These are phyloP conservation scores for Termitomyces sp. DNA, from an alignment of 768 basidiomycete genomes.

Conservation along the genomic window DNA sequence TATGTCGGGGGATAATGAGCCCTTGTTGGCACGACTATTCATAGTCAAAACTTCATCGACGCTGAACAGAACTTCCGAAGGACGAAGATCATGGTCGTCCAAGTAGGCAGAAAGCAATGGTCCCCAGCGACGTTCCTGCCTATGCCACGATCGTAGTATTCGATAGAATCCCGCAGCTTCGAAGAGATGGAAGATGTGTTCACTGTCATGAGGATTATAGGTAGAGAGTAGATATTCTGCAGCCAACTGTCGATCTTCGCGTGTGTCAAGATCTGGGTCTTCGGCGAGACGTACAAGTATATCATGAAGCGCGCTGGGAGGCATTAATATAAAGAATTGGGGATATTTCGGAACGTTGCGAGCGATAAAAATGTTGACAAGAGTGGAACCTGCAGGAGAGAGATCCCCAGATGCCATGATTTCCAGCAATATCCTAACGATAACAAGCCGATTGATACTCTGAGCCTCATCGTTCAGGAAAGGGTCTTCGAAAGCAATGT, in stretches of 20 bases:
- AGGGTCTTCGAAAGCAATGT: slow-evolving; percentile 91
- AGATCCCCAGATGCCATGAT: slow-evolving; percentile 54
- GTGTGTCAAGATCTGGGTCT: slow-evolving; percentile 69
- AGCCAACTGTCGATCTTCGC: slow-evolving; percentile 93
- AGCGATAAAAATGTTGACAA: slow-evolving; percentile 93
- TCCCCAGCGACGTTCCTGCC: slow-evolving; percentile 71
- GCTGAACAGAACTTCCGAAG: slow-evolving; percentile 57
- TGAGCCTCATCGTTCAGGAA: slow-evolving; percentile 78
- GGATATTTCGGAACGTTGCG: slow-evolving; percentile 96
- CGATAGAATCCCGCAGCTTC: slow-evolving; percentile 85
- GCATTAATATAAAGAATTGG: slow-evolving; percentile 63
- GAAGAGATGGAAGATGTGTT: slow-evolving; percentile 63
- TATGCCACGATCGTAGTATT: slow-evolving; percentile 79
- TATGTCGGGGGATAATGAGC: slow-evolving; percentile 51
- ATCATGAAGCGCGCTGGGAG: slow-evolving; percentile 61
- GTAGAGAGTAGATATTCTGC: slow-evolving; percentile 89
- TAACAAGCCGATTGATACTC: slow-evolving; percentile 67
- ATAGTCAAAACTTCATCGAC: slow-evolving; percentile 55
- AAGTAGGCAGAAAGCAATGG: slow-evolving; percentile 69
- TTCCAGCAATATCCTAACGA: slow-evolving; percentile 82
- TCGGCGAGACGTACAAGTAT: slow-evolving; percentile 75
- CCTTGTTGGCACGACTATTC: slow-evolving; percentile 41
- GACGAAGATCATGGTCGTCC: slow-evolving; percentile 59
- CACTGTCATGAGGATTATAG: slow-evolving; percentile 79
- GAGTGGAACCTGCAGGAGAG: slow-evolving; percentile 60